Conservation (phyloP, 1,139 yeast species). For the Yamadazyma mexicana region DNA sequence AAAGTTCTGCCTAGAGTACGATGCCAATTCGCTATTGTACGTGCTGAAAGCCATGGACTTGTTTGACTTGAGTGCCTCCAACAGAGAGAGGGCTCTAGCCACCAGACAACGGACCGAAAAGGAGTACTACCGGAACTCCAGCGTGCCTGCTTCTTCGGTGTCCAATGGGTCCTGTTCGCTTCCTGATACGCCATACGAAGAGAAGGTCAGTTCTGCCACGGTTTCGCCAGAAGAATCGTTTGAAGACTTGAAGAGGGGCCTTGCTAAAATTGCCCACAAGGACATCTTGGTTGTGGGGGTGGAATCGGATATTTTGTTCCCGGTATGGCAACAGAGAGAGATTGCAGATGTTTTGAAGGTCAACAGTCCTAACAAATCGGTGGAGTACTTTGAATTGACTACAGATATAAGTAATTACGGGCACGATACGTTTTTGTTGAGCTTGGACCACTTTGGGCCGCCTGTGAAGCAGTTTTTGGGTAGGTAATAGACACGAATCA, state of each 20-base stretch:
- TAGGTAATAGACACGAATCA: too few relatives aligned
- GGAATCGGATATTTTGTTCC: conserved; percentile 86
- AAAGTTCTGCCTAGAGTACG: conserved; percentile 87
- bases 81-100: conserved; percentile 42
- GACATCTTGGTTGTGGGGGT: conserved; percentile 83
- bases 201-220: conserved; percentile 37
- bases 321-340: conserved; percentile 93
- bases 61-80: conserved; percentile 69
- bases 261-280: conserved; percentile 60
- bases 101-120: conserved; percentile 40
- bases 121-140: conserved; percentile 5
- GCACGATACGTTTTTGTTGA: conserved; percentile 85
- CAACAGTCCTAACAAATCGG: conserved; percentile 26
- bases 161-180: conserved; percentile 22
- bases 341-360: conserved; percentile 58
- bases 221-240: conserved; percentile 53
- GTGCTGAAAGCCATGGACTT: conserved; percentile 93
- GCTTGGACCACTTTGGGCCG: conserved; percentile 75
- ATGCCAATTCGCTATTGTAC: conserved; percentile 84
- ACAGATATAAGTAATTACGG: conserved; percentile 79
- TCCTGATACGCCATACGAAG: conserved; percentile 59
- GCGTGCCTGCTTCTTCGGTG: not conserved
- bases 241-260: conserved; percentile 64
- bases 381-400: conserved; percentile 71
- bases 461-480: conserved; percentile 60